phyloP scores from a whole-genome alignment of 768 basidiomycete species.

The Lyophyllum decastes region DNA sequence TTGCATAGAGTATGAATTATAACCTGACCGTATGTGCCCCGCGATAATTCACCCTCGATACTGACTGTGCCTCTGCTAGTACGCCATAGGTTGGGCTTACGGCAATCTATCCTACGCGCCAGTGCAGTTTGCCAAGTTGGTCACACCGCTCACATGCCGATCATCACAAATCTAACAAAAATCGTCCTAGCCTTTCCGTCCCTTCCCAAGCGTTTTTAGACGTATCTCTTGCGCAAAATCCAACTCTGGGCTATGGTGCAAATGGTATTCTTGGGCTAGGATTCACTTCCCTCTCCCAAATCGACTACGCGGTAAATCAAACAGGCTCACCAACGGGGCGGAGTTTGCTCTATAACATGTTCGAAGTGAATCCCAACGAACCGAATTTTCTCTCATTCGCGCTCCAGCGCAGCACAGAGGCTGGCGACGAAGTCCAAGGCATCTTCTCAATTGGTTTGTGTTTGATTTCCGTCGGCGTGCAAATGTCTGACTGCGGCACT shows the following conservation, averaged over 20 bases:
- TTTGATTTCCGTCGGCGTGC: not conserved
- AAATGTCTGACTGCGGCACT: constrained; percentile 1
- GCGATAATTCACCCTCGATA: not conserved
- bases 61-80: constrained; percentile 41
- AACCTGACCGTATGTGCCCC: constrained; percentile 62
- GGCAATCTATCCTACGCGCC: constrained; percentile 65
- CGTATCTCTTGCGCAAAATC: constrained; percentile 63
- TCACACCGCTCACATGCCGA: not conserved
- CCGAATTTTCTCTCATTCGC: constrained; percentile 84
- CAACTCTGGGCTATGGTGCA: constrained; percentile 71
- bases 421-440: constrained; percentile 59
- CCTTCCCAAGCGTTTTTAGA: constrained; percentile 74
- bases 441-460: constrained; percentile 69
- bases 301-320: constrained; percentile 61
- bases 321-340: constrained; percentile 64
- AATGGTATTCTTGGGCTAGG: constrained; percentile 76
- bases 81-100: constrained; percentile 79
- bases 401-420: constrained; percentile 59
- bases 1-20: constrained; percentile 40
- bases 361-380: constrained; percentile 63
- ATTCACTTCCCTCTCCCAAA: constrained; percentile 72
- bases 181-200: constrained; percentile 53
- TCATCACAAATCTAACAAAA: not conserved
- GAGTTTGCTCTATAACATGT: constrained; percentile 75
- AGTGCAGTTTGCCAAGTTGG: constrained; percentile 72